Percentiles rank a stretch among this genome's conserved stretches.
Evolutionary conservation across 495 filamentous ascomycete genomes (phyloP).

Genomic region (Aspergillus sclerotiicarbonarius): DNA sequence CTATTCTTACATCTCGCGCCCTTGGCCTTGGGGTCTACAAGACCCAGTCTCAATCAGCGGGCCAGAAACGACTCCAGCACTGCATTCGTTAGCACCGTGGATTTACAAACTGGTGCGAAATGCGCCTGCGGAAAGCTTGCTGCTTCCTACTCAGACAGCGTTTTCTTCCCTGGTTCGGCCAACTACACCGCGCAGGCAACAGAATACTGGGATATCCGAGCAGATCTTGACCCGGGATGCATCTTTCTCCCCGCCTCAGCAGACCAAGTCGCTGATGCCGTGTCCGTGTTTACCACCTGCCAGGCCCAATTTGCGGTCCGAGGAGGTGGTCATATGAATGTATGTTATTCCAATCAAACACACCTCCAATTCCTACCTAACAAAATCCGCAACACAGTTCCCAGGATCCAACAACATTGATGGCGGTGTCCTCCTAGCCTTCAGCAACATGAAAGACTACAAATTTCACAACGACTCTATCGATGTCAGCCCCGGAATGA

Average conservation of each 20-base stretch:
- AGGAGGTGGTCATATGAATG: slow-evolving; percentile 37
- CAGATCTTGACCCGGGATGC: slow-evolving; percentile 31
- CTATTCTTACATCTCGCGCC: neutral
- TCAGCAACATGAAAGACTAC: slow-evolving; percentile 16
- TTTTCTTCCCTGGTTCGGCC: slow-evolving; percentile 13
- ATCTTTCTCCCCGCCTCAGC: slow-evolving; percentile 29
- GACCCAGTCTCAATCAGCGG: neutral
- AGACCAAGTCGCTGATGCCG: slow-evolving; percentile 25
- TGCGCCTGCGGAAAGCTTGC: slow-evolving; percentile 27
- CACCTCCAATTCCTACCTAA: too few species aligned
- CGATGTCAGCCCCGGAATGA: slow-evolving; percentile 37
- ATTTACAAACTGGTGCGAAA: neutral
- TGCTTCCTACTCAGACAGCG: neutral
- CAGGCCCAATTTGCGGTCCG: slow-evolving; percentile 37
- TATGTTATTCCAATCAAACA: slow-evolving; percentile 10
- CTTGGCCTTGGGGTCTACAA: neutral
- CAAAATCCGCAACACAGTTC: slow-evolving; percentile 12
- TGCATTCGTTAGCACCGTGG: neutral
- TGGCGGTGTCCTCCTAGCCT: slow-evolving; percentile 24
- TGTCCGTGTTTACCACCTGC: slow-evolving; percentile 18
- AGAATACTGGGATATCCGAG: slow-evolving; percentile 27
- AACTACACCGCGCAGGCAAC: slow-evolving; percentile 21
- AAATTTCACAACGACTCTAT: slow-evolving; percentile 19
- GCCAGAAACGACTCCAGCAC: neutral
- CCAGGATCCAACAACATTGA: slow-evolving; percentile 33